phyloP scores from a whole-genome alignment of 23 red algal species.

The Gracilariopsis chorda region DNA sequence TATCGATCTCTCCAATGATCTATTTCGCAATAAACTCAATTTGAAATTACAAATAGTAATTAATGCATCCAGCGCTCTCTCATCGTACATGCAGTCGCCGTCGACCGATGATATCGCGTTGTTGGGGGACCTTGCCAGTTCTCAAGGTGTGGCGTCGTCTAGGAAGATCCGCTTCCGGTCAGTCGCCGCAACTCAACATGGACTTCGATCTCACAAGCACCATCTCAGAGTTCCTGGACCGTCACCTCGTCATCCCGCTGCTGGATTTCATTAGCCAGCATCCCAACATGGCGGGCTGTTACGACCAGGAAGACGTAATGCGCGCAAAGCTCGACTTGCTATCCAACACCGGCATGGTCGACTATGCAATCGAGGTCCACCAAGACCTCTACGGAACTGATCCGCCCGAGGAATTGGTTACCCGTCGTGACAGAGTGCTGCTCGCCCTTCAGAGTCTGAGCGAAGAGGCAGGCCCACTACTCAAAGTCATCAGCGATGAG shows the following conservation, averaged over 20 bases:
- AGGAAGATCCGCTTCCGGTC: too few relatives aligned
- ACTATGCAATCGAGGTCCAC: slow-evolving; percentile 91
- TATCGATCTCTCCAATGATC: too few relatives aligned
- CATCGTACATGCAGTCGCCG: too few relatives aligned
- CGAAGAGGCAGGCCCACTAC: slow-evolving; percentile 64
- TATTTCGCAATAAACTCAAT: background rate
- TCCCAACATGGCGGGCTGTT: slow-evolving; percentile 38
- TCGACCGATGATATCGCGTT: too few relatives aligned
- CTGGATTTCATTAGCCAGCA: slow-evolving; percentile 75
- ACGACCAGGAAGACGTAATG: slow-evolving; percentile 58
- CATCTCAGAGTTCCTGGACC: slow-evolving; percentile 81
- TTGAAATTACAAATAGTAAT: background rate
- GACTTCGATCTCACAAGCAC: slow-evolving; percentile 79
- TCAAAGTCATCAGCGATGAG: slow-evolving; percentile 72
- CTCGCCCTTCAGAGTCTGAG: slow-evolving; percentile 76
- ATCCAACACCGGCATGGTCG: slow-evolving; percentile 93
- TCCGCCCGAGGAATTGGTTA: slow-evolving; percentile 68
- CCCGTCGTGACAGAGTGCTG: slow-evolving; percentile 72
- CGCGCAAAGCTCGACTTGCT: slow-evolving; percentile 83
- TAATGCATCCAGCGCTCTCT: background rate
- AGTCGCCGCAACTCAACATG: too few relatives aligned
- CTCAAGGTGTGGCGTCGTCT: too few relatives aligned
- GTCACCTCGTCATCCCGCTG: slow-evolving; percentile 86
- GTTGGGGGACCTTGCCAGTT: too few relatives aligned
- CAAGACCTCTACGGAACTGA: slow-evolving; percentile 59